Percentiles rank a stretch among this genome's conserved stretches.
Evolutionary conservation across 208 protist genomes (phyloP).

Genomic region (Borovskyia barvae): DNA sequence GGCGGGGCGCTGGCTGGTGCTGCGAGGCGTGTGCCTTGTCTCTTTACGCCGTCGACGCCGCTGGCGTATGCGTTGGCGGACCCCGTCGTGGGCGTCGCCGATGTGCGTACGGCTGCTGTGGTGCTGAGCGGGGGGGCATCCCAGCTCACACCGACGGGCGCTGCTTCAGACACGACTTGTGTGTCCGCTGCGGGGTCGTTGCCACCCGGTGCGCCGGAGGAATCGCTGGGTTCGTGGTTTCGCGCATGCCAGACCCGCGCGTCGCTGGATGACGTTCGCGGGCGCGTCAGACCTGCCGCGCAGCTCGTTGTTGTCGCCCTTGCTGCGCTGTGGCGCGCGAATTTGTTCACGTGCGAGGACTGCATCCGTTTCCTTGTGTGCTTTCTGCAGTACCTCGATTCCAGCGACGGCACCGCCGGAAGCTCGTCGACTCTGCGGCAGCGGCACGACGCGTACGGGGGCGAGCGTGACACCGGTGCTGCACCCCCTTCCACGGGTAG

Average conservation of each 20-base stretch:
- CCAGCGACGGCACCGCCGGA: neutral
- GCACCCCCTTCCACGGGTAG: too few relatives aligned
- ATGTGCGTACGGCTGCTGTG: neutral
- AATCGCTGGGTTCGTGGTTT: neutral
- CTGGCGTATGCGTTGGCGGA: neutral
- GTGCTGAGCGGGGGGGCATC: neutral
- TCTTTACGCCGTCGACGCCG: neutral
- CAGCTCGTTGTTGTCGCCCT: conserved; percentile 18
- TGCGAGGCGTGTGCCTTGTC: neutral
- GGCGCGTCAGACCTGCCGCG: conserved; percentile 6
- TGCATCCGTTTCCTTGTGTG: conserved; percentile 3
- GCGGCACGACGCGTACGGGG: neutral
- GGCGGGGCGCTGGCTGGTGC: neutral
- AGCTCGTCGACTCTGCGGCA: neutral
- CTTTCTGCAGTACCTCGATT: conserved; percentile 8
- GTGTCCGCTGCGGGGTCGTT: neutral
- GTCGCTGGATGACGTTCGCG: conserved; percentile 9
- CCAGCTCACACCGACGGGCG: neutral
- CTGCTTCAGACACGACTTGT: neutral
- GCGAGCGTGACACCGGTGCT: neutral
- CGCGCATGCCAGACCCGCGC: conserved; percentile 5
- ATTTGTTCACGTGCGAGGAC: neutral
- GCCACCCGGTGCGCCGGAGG: neutral
- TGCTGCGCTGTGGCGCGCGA: conserved; percentile 7
- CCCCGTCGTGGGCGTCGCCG: neutral